Percentiles rank a stretch among this genome's conserved stretches.
phyloP scores from a whole-genome alignment of 176 grass and related monocot genomes.

The Eragrostis nindensis region DNA sequence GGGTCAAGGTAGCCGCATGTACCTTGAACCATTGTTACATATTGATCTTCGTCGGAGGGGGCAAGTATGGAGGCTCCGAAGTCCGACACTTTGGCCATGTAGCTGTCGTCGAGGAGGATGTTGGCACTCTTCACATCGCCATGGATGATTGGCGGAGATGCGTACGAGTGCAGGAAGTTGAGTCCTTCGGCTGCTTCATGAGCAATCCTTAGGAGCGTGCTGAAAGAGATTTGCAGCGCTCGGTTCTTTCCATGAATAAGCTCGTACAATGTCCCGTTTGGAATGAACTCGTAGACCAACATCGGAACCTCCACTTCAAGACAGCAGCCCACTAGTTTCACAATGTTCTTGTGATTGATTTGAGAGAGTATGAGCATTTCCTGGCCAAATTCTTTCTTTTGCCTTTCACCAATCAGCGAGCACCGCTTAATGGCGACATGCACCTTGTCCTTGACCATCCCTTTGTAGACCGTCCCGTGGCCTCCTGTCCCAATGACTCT shows the following conservation, averaged over 20 bases:
- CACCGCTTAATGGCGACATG: conserved; percentile 22
- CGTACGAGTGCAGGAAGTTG: conserved; percentile 12
- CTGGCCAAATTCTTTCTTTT: conserved; percentile 44
- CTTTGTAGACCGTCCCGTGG: conserved; percentile 47
- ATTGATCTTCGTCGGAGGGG: conserved; percentile 32
- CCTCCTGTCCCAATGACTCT: conserved; percentile 52
- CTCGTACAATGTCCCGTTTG: conserved; percentile 12
- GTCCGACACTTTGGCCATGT: conserved; percentile 45
- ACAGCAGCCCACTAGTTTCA: conserved; percentile 41
- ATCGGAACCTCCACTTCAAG: conserved; percentile 49
- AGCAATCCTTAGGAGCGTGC: conserved; percentile 34
- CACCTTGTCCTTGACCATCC: conserved; percentile 11
- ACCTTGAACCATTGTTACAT: conserved; percentile 46
- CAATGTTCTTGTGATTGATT: conserved; percentile 45
- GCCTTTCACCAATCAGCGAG: conserved; percentile 10
- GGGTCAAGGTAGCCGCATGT: conserved; percentile 46
- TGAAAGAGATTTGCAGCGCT: conserved; percentile 24
- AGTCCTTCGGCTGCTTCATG: conserved; percentile 42
- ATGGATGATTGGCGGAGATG: conserved; percentile 40
- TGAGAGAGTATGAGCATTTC: conserved; percentile 50
- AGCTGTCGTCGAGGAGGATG: conserved; percentile 33
- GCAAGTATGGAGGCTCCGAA: conserved; percentile 48
- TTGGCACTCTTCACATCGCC: conserved; percentile 45
- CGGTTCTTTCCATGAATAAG: conserved; percentile 44
- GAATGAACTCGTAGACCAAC: conserved; percentile 42